Evolutionary conservation across 1,284 basidiomycete genomes (phyloP), one percentile per base, ranked within the genome.

Genomic region (Irpex sp.): DNA sequence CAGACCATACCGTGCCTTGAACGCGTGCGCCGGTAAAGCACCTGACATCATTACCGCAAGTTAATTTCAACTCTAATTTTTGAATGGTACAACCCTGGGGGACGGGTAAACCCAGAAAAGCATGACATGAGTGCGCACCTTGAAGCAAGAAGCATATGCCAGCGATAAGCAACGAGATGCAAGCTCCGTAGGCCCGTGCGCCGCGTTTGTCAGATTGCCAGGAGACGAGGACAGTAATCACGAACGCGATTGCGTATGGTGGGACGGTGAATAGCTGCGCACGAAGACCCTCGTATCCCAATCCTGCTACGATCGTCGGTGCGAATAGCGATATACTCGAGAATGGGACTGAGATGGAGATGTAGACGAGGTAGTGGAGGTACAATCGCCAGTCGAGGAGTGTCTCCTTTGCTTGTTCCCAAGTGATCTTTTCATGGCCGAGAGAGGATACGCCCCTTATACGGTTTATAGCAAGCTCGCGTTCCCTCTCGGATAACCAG

Each of bases 221-320:
- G 19, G 67, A 58, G 13, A 66, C 63, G 55, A 65, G n/a, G 6
- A 77, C 65, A 0, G 76, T 77, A 19, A 76, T 68, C 37, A 77
- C 68, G 62, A 75, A 77, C 17, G 76, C 77, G 17, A 75, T 71
- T n/a, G 77, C 78, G 58, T 81, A 85, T 15, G 83, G 82, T 21
- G 84, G 84, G 1, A 86, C 84, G 2, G 83, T 83, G 74, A 82
- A 81, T n/a, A 87, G 77, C 70, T 87, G 84, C 1, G 83, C 82
- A 37, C 73, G 66, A 7, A 82, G 77, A 0, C 76, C 74, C 17
- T 73, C 74, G 69, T 81, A 82, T 1, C 83, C 83, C 19, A 84
- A 70, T 4, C 73, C 76, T 31, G 74, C 69, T 40, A 74, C 70
- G 64, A 78, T 77, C 3, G 75, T 75, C 3, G 76, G 76, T n/a